Evolutionary conservation across 179 eudicot genomes (phyloP), one percentile per base, ranked within the genome.

Genomic region (Camellia oleifera): DNA sequence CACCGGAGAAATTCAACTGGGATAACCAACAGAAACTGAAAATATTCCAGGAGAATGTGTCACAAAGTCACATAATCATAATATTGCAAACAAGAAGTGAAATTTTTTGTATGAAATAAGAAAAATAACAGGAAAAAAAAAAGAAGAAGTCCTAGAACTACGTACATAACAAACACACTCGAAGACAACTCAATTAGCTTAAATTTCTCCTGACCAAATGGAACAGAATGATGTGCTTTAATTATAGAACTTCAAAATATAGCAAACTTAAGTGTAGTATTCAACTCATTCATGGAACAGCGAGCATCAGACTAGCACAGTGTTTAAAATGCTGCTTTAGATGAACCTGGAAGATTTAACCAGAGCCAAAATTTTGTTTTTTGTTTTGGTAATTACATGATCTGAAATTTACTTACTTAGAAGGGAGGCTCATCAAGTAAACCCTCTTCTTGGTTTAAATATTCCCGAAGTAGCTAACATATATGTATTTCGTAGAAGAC

Each of bases 1-100:
- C 99, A 96, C 77, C 91, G 84, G 23, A 96, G 80, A 82, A 94
- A 89, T 80, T 96, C 98, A 54, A 92, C 84, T 3, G 99, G 97
- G 68, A 96, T 92, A 69, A 92, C 85, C 90, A 94, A 75, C 83
- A 94, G 81, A 85, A 92, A 81, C 98, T 94, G 96, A 81, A 85
- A 62, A 76, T 64, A 76, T 44, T 40, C 71, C 68, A 18, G 0
- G 40, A 53, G 72, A 78, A 71, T 5, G 1, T 46, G 23, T 69
- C 42, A 78, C 20, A 40, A 53, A 52, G 2, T 56, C 56, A 56
- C 7, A 44, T 0, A 45, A 20, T 14, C 23, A 53, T 14, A 77
- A 15, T 64, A 32, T 8, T 60, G 62, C 52, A 77, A 77, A 52
- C 50, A 68, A n/a, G 45, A 69, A 73, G 50, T 4, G 14, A 56